Evolutionary conservation across 352 stramenopile genomes (phyloP).

Genomic region (Detonula confervacea): DNA sequence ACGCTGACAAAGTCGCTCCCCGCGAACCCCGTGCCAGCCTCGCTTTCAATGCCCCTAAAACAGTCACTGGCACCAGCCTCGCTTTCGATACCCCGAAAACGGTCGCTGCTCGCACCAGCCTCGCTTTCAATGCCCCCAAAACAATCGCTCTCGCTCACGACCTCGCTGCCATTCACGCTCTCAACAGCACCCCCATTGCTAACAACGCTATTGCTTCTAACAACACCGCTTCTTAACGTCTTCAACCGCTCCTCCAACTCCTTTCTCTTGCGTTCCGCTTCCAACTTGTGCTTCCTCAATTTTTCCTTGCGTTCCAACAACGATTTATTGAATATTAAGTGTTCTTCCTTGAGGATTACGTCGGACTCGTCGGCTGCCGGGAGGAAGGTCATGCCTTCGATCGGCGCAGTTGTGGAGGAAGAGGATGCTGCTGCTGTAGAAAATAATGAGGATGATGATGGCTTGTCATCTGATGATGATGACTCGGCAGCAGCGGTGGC

Average conservation of each 20-base stretch:
- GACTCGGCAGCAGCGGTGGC: not conserved
- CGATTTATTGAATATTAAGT: conserved; percentile 30
- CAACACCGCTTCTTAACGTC: conserved; percentile 8
- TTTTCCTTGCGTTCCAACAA: conserved; percentile 47
- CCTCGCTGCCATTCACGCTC: not conserved
- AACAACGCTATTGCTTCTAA: not conserved
- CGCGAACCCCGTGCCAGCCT: too few species aligned
- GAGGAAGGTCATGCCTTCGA: not conserved
- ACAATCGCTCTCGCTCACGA: not conserved
- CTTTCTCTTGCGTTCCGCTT: conserved; percentile 32
- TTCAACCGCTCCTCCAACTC: conserved; percentile 43
- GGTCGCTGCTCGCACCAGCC: too few species aligned
- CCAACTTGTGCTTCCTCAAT: conserved; percentile 42
- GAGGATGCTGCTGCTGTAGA: too few species aligned
- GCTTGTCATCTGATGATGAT: not conserved
- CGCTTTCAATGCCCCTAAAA: too few species aligned
- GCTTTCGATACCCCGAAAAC: too few species aligned
- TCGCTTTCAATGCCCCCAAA: too few species aligned
- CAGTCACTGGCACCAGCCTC: too few species aligned
- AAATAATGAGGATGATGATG: not conserved
- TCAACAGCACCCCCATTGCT: not conserved
- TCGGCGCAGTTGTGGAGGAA: not conserved
- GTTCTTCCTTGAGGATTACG: conserved; percentile 26
- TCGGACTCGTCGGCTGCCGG: not conserved
- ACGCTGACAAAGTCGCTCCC: too few species aligned